Conservation (phyloP, 768 basidiomycete genomes). For the Mycena vitilis region DNA sequence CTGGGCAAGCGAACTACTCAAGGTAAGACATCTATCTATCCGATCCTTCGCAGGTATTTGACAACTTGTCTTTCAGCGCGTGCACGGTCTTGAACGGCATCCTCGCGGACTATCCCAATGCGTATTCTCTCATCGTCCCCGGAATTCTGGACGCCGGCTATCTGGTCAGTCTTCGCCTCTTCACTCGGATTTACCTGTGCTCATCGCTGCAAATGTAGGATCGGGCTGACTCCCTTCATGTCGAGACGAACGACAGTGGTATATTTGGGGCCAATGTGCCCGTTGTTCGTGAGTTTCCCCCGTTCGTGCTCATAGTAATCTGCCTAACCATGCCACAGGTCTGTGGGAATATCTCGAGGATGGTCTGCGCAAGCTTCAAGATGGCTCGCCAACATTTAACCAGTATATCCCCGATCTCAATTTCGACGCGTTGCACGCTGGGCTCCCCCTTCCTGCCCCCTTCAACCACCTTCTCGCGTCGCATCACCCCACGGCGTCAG, state of each 20-base stretch:
- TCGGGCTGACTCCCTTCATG: too few relatives aligned
- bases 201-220: not conserved
- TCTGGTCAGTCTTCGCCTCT: slow-evolving; percentile 3
- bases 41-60: too few relatives aligned
- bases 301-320: too few relatives aligned
- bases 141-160: slow-evolving; percentile 18
- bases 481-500: too few relatives aligned
- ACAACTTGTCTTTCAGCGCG: slow-evolving; percentile 3
- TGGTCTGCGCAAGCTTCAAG: slow-evolving; percentile 14
- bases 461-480: too few relatives aligned
- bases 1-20: slow-evolving; percentile 18
- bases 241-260: not conserved
- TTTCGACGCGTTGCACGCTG: too few relatives aligned
- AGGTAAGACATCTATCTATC: slow-evolving; percentile 9
- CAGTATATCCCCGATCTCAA: slow-evolving; percentile 24
- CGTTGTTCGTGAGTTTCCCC: too few relatives aligned
- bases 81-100: slow-evolving; percentile 20
- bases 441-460: too few relatives aligned
- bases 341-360: slow-evolving; percentile 14
- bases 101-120: slow-evolving; percentile 15
- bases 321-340: slow-evolving; percentile 5
- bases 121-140: slow-evolving; percentile 22
- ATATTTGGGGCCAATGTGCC: too few relatives aligned
- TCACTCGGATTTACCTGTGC: not conserved
- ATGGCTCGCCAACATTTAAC: slow-evolving; percentile 10